Evolutionary conservation across 352 stramenopile genomes (phyloP), one percentile per base, ranked within the genome.

Genomic region (Phytopythium oedochilum): DNA sequence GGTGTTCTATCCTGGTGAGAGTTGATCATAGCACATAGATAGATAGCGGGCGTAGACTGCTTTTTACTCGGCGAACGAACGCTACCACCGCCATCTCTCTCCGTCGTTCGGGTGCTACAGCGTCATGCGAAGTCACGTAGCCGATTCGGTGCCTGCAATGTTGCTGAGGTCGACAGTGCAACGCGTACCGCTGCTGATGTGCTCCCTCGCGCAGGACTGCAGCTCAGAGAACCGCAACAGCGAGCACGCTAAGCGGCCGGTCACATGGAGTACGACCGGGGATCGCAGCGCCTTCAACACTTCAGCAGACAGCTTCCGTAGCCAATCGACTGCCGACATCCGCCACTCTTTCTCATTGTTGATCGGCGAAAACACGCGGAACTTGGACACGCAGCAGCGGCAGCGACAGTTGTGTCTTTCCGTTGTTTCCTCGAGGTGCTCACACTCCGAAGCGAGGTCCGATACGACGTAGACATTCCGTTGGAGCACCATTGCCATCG

Each of bases 211-310:
- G 9, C 14, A 23, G 9, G 20, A 52, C 53, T 34, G 31, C 5
- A 54, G 47, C 47, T 54, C 47, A 1, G 47, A 40, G 32, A 54
- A 54, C 11, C 47, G 47, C 32, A 54, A 22, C 12, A 54, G 47
- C 31, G 47, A 54, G 47, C 31, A 54, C 11, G 34, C 15, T 5
- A 14, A 32, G 10, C 22, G 31, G 47, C 23, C 31, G 3, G 29
- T 54, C 10, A 26, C 32, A 20, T 44, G 47, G 20, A 54, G 31
- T 8, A 54, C 22, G 9, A 54, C 20, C 15, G 47, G 47, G 17
- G 26, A 32, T 15, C 32, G 34, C 20, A 3, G 22, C 12, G 47
- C 47, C 47, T 44, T 34, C 28, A 54, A 20, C 10, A 44, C 34
- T 20, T 44, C 47, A 12, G 22, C 8, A 3, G 32, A 43, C 8